A percentile compares a stretch with the other conserved stretches of the same genome.
phyloP scores from a whole-genome alignment of 2,329 filamentous ascomycete species.

The Aschersonia sp. region DNA sequence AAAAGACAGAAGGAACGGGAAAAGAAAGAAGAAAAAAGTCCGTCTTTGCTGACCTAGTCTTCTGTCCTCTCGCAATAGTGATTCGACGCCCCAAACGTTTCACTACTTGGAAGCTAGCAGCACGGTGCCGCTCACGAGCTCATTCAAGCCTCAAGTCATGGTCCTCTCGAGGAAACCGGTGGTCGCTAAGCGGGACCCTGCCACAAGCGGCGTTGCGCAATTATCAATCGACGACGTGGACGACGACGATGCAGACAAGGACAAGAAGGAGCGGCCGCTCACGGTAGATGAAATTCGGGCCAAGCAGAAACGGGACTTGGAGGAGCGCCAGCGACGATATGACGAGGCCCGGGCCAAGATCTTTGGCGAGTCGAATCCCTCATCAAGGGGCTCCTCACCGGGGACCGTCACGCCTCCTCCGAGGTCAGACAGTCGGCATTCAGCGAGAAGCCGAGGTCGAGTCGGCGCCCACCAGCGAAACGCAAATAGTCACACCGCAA shows the following conservation, averaged over 20 bases:
- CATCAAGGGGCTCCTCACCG: conserved; percentile 46
- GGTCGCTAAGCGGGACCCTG: conserved; percentile 42
- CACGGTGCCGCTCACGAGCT: conserved; percentile 42
- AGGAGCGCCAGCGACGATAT: conserved; percentile 83
- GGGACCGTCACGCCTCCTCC: conserved; percentile 48
- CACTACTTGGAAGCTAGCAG: conserved; percentile 58
- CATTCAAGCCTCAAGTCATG: conserved; percentile 72
- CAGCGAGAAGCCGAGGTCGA: conserved; percentile 30
- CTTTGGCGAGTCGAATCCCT: conserved; percentile 49
- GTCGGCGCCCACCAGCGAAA: conserved; percentile 17
- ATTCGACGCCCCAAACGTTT: conserved; percentile 52
- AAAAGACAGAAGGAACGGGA: background rate
- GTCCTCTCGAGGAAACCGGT: conserved; percentile 72
- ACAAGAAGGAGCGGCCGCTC: conserved; percentile 44
- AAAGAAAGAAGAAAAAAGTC: background rate
- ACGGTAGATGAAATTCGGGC: conserved; percentile 64
- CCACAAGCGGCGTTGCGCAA: conserved; percentile 28
- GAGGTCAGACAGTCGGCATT: conserved; percentile 16
- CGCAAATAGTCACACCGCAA: background rate
- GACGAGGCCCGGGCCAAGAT: conserved; percentile 79
- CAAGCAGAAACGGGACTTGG: conserved; percentile 63
- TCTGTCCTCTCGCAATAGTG: conserved; percentile 28
- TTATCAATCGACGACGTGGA: conserved; percentile 29
- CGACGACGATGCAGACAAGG: conserved; percentile 50
- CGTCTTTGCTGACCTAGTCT: background rate